Conservation (phyloP, 371 early-diverging fungal species). For the Lichtheimia ornata region DNA sequence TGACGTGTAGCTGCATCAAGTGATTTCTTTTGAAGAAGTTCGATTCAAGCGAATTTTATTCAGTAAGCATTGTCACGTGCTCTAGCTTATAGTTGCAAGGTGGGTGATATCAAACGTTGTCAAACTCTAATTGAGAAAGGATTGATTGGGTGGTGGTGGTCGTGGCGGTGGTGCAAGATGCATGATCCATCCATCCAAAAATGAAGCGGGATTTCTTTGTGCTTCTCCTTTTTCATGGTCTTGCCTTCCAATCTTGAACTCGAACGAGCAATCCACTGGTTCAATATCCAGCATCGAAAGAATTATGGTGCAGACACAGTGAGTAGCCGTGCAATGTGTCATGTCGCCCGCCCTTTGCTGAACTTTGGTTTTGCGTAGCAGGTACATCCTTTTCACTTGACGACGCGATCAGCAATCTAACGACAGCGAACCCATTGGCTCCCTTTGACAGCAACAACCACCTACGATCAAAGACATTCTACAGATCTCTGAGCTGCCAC, state of each 20-base stretch:
- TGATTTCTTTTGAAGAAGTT: too few species aligned
- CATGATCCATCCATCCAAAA: too few species aligned
- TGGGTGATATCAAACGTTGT: too few species aligned
- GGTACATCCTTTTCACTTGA: background rate
- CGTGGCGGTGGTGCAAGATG: too few species aligned
- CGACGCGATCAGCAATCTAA: background rate
- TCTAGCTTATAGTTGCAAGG: too few species aligned
- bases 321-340: background rate
- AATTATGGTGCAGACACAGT: slow-evolving; percentile 11
- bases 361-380: slow-evolving; percentile 1
- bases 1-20: too few species aligned
- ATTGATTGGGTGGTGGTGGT: too few species aligned
- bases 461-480: slow-evolving; percentile 14
- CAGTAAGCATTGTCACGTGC: too few species aligned
- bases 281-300: slow-evolving; percentile 9
- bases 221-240: too few species aligned
- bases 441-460: background rate
- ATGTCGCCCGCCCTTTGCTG: background rate
- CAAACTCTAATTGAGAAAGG: too few species aligned
- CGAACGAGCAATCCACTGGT: slow-evolving; percentile 8
- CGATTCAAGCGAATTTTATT: too few species aligned
- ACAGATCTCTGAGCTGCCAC: slow-evolving; percentile 10
- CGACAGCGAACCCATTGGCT: background rate
- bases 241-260: slow-evolving; percentile 3
- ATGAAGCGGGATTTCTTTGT: too few species aligned